Evolutionary conservation across 208 protist genomes (phyloP).

Genomic region (Eutreptiella sp.): DNA sequence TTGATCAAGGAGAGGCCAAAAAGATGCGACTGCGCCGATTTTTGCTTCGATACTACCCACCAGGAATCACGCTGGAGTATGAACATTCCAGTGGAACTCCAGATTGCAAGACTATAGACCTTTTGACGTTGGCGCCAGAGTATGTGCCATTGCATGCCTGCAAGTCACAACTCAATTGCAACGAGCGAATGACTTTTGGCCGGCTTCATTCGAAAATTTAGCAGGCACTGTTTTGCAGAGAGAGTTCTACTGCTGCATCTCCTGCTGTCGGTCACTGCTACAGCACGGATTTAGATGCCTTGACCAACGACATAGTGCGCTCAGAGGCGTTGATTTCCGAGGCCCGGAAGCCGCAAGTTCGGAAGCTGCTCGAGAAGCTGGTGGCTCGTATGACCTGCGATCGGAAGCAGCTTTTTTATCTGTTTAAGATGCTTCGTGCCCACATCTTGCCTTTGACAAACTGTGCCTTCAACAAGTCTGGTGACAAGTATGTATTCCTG

Average conservation of each 20-base stretch:
- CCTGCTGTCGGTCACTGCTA: background rate
- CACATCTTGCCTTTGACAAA: conserved; percentile 93
- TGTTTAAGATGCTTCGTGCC: conserved; percentile 85
- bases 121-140: conserved; percentile 67
- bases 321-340: conserved; percentile 77
- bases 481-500: too few relatives aligned
- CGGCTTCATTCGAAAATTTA: background rate
- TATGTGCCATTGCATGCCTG: too few relatives aligned
- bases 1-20: background rate
- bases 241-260: too few relatives aligned
- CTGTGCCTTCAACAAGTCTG: conserved; percentile 92
- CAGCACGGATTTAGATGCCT: conserved; percentile 64
- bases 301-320: conserved; percentile 69
- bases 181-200: background rate
- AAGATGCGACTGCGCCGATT: conserved; percentile 82
- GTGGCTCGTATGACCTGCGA: conserved; percentile 69
- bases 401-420: conserved; percentile 73
- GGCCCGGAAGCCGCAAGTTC: conserved; percentile 59
- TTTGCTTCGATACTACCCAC: conserved; percentile 87
- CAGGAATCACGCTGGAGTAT: conserved; percentile 84
- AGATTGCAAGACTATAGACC: conserved; percentile 76
- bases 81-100: conserved; percentile 67
- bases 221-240: conserved; percentile 3
- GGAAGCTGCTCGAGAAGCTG: conserved; percentile 70
- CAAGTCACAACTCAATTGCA: too few relatives aligned